These are phyloP conservation scores for Periconia sp. DNA, from an alignment of 2,329 filamentous ascomycete species.

Conservation along the genomic window DNA sequence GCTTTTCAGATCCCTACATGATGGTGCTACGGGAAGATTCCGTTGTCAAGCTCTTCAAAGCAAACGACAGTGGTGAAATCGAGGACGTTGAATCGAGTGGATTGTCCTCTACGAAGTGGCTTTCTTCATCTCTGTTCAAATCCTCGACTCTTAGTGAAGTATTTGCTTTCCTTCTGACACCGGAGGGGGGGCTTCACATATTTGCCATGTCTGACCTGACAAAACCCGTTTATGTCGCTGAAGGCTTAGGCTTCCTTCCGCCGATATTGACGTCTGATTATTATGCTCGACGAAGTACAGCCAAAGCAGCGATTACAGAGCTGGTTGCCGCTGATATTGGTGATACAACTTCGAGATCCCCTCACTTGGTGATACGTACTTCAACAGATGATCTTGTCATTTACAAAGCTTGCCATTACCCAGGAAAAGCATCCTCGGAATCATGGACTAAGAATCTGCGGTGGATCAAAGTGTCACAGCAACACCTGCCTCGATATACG, in stretches of 20 bases:
- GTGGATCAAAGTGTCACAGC: constrained; percentile 75
- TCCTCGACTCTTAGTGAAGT: constrained; percentile 60
- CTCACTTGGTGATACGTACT: constrained; percentile 83
- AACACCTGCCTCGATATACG: constrained; percentile 62
- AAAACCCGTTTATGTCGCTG: constrained; percentile 71
- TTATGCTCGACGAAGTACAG: constrained; percentile 67
- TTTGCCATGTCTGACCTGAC: constrained; percentile 75
- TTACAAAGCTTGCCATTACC: constrained; percentile 74
- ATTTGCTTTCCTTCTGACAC: constrained; percentile 75
- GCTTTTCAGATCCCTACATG: constrained; percentile 84
- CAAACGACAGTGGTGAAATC: constrained; percentile 79
- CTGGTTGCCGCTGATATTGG: constrained; percentile 84
- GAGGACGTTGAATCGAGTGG: constrained; percentile 74
- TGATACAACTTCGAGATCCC: constrained; percentile 67
- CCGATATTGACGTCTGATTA: constrained; percentile 74
- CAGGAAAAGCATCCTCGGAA: constrained; percentile 38
- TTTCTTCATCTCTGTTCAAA: constrained; percentile 80
- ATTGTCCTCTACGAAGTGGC: constrained; percentile 69
- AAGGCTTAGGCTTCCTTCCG: constrained; percentile 77
- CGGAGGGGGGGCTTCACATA: constrained; percentile 72
- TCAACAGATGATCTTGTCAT: constrained; percentile 80
- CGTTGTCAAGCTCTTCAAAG: constrained; percentile 75
- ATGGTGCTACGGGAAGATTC: constrained; percentile 81
- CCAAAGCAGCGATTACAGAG: constrained; percentile 74
- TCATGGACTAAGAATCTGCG: constrained; percentile 62